These are phyloP conservation scores for Mortierella sp. DNA, from an alignment of 371 early-diverging fungal genomes.

Conservation along the genomic window DNA sequence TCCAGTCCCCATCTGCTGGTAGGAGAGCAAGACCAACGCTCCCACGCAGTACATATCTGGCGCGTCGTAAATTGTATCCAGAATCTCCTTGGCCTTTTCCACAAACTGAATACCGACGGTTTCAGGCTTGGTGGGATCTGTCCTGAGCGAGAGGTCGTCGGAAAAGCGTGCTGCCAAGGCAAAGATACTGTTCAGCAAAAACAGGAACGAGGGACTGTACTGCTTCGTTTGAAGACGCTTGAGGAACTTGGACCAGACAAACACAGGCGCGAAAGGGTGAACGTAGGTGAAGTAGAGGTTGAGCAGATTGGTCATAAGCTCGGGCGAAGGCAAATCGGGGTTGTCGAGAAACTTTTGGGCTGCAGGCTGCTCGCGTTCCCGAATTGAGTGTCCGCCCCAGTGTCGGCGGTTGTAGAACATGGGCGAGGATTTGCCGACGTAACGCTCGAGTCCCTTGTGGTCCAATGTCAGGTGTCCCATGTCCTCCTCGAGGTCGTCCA, in stretches of 20 bases:
- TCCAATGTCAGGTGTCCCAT: constrained; percentile 39
- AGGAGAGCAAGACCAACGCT: constrained; percentile 40
- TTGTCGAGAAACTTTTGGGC: constrained; percentile 41
- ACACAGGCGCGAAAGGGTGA: constrained; percentile 66
- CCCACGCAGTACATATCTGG: constrained; percentile 47
- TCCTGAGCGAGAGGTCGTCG: constrained; percentile 37
- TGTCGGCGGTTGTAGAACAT: constrained; percentile 45
- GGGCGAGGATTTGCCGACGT: constrained; percentile 38
- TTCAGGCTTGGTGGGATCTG: constrained; percentile 43
- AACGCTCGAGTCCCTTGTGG: constrained; percentile 33
- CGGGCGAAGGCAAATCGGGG: constrained; percentile 35
- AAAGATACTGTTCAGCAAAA: constrained; percentile 62
- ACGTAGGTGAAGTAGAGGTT: constrained; percentile 64
- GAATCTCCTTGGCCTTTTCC: constrained; percentile 41
- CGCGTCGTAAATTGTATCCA: constrained; percentile 47
- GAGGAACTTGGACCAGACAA: constrained; percentile 66
- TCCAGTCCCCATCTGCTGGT: constrained; percentile 44
- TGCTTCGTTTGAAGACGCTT: constrained; percentile 58
- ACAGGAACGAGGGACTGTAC: constrained; percentile 56
- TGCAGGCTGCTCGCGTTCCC: constrained; percentile 30
- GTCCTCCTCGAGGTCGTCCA: constrained; percentile 38
- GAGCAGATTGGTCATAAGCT: constrained; percentile 35
- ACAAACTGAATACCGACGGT: constrained; percentile 37
- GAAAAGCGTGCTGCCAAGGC: constrained; percentile 66
- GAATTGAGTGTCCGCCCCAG: constrained; percentile 33